phyloP scores from a whole-genome alignment of 257 asterid genomes.

The Solanum bukasovii region DNA sequence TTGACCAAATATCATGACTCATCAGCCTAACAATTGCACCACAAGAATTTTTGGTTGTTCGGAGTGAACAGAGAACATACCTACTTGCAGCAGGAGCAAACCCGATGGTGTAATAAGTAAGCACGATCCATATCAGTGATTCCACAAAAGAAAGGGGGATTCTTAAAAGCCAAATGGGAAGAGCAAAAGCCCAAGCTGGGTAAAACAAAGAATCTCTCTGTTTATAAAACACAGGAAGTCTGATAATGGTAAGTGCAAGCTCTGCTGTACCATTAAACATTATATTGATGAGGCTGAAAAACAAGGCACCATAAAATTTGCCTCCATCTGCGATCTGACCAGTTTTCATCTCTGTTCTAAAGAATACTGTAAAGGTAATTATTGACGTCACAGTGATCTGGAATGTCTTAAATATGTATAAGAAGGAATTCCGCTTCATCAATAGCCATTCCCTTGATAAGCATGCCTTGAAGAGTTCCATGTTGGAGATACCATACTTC shows the following conservation, averaged over 20 bases:
- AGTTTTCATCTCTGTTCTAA: constrained; percentile 68
- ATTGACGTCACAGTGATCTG: constrained; percentile 89
- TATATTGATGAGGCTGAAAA: constrained; percentile 70
- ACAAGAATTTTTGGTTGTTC: not conserved
- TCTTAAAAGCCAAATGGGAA: constrained; percentile 82
- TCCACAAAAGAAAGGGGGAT: constrained; percentile 82
- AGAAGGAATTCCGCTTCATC: constrained; percentile 67
- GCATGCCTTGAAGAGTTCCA: constrained; percentile 69
- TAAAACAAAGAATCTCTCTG: constrained; percentile 76
- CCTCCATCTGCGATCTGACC: constrained; percentile 63
- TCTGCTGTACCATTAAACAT: constrained; percentile 91
- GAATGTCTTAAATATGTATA: constrained; percentile 74
- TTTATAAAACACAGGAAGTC: constrained; percentile 86
- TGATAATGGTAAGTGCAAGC: constrained; percentile 56
- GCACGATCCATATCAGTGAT: constrained; percentile 74
- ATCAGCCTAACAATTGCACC: not conserved
- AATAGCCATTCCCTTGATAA: constrained; percentile 84
- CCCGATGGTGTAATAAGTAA: constrained; percentile 91
- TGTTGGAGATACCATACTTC: constrained; percentile 72
- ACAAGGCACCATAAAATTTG: constrained; percentile 75
- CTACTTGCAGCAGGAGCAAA: constrained; percentile 80
- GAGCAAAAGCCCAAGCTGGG: constrained; percentile 94
- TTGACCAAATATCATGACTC: not conserved
- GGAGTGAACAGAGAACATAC: constrained; percentile 21
- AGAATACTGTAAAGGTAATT: constrained; percentile 77